A percentile compares a stretch with the other conserved stretches of the same genome.
Evolutionary conservation across 1,139 yeast genomes (phyloP).

Genomic region (Blastobotrys petasosporus): DNA sequence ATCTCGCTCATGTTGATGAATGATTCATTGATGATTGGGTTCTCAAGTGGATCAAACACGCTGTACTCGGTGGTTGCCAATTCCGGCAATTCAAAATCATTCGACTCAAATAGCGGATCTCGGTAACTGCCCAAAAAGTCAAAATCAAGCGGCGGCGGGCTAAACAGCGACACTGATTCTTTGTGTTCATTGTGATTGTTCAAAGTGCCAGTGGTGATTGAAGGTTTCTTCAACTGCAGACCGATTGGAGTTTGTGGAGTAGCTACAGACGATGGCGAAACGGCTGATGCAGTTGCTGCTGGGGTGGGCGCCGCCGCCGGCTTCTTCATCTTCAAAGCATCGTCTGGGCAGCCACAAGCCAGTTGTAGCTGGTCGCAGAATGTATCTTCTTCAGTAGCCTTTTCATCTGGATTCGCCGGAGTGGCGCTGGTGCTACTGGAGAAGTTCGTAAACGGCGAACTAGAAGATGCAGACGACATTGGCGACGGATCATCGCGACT

Average conservation of each 20-base stretch:
- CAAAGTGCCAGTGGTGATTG: conserved; percentile 6
- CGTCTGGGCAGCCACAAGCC: conserved; percentile 68
- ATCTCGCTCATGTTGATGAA: conserved; percentile 9
- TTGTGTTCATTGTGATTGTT: neutral
- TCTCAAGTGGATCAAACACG: conserved; percentile 56
- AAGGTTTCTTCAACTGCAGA: conserved; percentile 1
- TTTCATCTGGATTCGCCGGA: neutral
- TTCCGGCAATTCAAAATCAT: conserved; percentile 31
- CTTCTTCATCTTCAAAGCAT: conserved; percentile 53
- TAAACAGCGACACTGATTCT: conserved; percentile 18
- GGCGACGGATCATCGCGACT: neutral
- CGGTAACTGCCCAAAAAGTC: conserved; percentile 23
- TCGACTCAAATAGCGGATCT: conserved; percentile 32
- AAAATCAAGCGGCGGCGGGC: conserved; percentile 30
- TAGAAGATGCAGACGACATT: conserved; percentile 4
- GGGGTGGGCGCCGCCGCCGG: neutral
- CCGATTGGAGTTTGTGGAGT: too few species aligned
- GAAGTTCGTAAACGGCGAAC: conserved; percentile 8
- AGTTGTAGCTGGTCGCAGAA: conserved; percentile 70
- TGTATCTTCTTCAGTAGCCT: conserved; percentile 10
- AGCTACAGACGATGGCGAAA: neutral
- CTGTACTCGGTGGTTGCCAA: conserved; percentile 53
- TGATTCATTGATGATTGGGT: conserved; percentile 21
- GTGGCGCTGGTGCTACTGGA: conserved; percentile 10
- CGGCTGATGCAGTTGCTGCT: neutral